These are phyloP conservation scores for Diutina catenulata DNA, from an alignment of 1,139 yeast species.

Conservation along the genomic window DNA sequence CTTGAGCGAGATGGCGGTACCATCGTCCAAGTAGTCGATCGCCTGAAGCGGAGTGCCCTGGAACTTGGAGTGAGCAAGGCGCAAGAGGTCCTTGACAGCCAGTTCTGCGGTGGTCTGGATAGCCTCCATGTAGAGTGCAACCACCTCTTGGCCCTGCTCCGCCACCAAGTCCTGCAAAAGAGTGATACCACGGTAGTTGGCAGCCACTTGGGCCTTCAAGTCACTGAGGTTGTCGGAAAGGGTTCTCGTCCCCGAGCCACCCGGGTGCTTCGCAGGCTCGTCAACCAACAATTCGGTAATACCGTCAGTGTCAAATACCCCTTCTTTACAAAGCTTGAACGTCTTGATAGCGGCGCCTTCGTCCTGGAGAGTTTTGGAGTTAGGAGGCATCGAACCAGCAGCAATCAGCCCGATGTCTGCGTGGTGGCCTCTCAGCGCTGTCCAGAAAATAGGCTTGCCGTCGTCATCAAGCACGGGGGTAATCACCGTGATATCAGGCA, in stretches of 20 bases:
- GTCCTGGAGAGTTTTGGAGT: slow-evolving; percentile 46
- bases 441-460: slow-evolving; percentile 44
- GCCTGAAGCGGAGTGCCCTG: slow-evolving; percentile 28
- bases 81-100: slow-evolving; percentile 37
- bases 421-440: slow-evolving; percentile 59
- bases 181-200: slow-evolving; percentile 51
- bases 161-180: slow-evolving; percentile 35
- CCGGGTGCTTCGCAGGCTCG: slow-evolving; percentile 44
- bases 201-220: slow-evolving; percentile 56
- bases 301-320: slow-evolving; percentile 44
- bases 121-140: slow-evolving; percentile 48
- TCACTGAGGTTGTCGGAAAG: slow-evolving; percentile 50
- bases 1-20: slow-evolving; percentile 36
- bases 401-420: slow-evolving; percentile 58
- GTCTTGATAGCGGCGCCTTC: slow-evolving; percentile 53
- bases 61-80: slow-evolving; percentile 24
- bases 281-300: slow-evolving; percentile 32
- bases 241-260: slow-evolving; percentile 51
- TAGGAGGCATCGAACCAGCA: slow-evolving; percentile 60
- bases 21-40: slow-evolving; percentile 50
- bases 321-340: slow-evolving; percentile 37
- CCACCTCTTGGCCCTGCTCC: slow-evolving; percentile 39
- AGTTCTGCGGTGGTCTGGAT: slow-evolving; percentile 49
- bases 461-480: slow-evolving; percentile 33
- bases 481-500: slow-evolving; percentile 63